Conservation (phyloP, 2,329 filamentous ascomycete genomes). For the Lecanicillium sp. region DNA sequence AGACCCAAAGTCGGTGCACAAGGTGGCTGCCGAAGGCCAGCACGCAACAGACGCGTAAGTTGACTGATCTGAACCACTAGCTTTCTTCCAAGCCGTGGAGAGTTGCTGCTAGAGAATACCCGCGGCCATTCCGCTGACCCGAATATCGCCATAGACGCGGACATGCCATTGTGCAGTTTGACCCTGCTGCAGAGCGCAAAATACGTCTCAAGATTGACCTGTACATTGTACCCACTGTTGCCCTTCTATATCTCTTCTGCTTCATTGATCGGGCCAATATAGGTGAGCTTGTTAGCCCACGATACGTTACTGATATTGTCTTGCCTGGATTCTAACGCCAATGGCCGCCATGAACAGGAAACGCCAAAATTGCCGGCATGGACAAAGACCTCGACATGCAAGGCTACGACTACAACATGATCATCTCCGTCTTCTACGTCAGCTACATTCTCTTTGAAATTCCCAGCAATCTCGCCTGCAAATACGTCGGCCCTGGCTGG, state of each 20-base stretch:
- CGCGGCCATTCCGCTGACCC: constrained; percentile 17
- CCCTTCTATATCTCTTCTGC: constrained; percentile 62
- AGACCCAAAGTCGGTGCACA: too few relatives aligned
- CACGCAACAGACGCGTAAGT: too few relatives aligned
- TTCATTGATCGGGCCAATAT: constrained; percentile 72
- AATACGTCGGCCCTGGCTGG: constrained; percentile 65
- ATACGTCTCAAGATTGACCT: constrained; percentile 59
- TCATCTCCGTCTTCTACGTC: constrained; percentile 64
- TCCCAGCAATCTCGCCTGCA: constrained; percentile 60
- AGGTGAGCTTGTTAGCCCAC: constrained; percentile 33
- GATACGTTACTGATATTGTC: not conserved
- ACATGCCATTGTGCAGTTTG: constrained; percentile 43
- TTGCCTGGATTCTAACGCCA: too few relatives aligned
- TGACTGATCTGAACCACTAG: too few relatives aligned
- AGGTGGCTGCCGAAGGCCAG: too few relatives aligned
- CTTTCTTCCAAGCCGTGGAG: too few relatives aligned
- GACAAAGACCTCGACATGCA: constrained; percentile 51
- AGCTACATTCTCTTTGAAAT: constrained; percentile 69
- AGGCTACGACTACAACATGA: constrained; percentile 60
- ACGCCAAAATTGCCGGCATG: constrained; percentile 58
- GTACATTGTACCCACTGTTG: constrained; percentile 56
- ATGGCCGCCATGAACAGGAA: constrained; percentile 39
- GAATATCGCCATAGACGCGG: constrained; percentile 35
- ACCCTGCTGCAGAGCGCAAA: constrained; percentile 47
- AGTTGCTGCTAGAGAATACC: too few relatives aligned